Percentiles rank a stretch among this genome's conserved stretches.
These are phyloP conservation scores for Microcyclospora pomicola DNA, from an alignment of 2,329 filamentous ascomycete genomes.

Conservation along the genomic window DNA sequence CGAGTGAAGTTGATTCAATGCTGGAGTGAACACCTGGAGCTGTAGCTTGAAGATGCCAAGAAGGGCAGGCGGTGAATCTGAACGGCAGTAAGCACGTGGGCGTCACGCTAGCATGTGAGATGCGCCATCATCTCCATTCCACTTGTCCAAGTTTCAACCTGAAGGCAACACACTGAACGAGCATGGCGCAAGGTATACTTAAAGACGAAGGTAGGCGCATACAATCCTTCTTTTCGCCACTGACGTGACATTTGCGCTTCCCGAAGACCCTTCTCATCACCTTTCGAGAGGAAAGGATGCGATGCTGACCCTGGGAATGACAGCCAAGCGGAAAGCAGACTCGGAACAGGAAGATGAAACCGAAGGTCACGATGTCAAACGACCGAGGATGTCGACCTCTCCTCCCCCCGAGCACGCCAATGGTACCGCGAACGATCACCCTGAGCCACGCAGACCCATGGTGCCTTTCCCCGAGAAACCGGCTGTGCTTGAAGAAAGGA, in stretches of 20 bases:
- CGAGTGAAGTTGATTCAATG: too few relatives aligned
- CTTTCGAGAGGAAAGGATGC: too few relatives aligned
- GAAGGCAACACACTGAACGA: not conserved
- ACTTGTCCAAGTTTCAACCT: not conserved
- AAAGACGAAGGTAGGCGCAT: slow-evolving; percentile 23
- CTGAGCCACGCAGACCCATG: slow-evolving; percentile 24
- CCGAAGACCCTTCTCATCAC: too few relatives aligned
- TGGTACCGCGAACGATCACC: slow-evolving; percentile 11
- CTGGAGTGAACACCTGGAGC: too few relatives aligned
- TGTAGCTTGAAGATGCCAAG: too few relatives aligned
- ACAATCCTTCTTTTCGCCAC: too few relatives aligned
- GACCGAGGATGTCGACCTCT: slow-evolving; percentile 39
- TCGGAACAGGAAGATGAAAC: slow-evolving; percentile 40
- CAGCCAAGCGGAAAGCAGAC: slow-evolving; percentile 58
- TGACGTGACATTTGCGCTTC: too few relatives aligned
- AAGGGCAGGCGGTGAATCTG: too few relatives aligned
- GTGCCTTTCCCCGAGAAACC: slow-evolving; percentile 90
- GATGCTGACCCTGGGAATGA: too few relatives aligned
- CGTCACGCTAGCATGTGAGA: too few relatives aligned
- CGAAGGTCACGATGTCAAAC: slow-evolving; percentile 46
- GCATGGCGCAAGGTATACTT: slow-evolving; percentile 21
- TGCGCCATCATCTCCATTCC: not conserved
- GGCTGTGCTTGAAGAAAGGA: slow-evolving; percentile 84
- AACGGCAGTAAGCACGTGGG: too few relatives aligned
- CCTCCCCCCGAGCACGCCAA: slow-evolving; percentile 21